Conservation (phyloP, 176 grass and related monocot genomes). For the Musa itinerans region DNA sequence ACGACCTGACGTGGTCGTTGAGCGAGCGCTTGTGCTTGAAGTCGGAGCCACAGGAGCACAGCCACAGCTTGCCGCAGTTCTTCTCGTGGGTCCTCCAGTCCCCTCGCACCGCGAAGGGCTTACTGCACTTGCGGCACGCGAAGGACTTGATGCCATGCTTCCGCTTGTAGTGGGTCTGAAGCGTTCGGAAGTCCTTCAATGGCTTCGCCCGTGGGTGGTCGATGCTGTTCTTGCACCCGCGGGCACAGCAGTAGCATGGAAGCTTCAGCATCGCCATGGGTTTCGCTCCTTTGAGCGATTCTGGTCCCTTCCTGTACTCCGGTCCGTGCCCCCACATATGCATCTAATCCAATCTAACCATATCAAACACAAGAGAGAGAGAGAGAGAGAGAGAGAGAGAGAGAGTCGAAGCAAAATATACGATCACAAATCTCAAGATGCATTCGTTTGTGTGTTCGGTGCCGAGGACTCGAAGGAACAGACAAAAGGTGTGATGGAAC, state of each 20-base stretch:
- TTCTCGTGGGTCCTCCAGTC: constrained; percentile 99
- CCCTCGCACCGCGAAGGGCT: constrained; percentile 93
- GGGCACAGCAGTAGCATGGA: constrained; percentile 84
- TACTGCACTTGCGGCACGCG: constrained; percentile 78
- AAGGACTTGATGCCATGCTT: constrained; percentile 84
- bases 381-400: not conserved
- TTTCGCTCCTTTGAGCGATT: constrained; percentile 75
- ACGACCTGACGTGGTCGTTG: constrained; percentile 82
- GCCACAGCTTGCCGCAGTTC: constrained; percentile 94
- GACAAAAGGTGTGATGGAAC: no score
- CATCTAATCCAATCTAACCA: constrained; percentile 39
- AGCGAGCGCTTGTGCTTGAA: constrained; percentile 98
- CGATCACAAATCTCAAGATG: no score
- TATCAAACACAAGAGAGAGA: not conserved
- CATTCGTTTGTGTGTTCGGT: no score
- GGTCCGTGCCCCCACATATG: constrained; percentile 99
- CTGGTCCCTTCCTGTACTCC: constrained; percentile 86
- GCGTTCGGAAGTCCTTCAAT: constrained; percentile 93
- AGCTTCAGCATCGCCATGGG: constrained; percentile 72
- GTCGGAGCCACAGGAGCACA: constrained; percentile 86
- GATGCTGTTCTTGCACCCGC: constrained; percentile 85
- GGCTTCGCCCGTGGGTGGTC: constrained; percentile 58
- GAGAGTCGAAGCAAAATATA: no score
- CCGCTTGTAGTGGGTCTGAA: constrained; percentile 98
- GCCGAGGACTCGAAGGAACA: no score